Evolutionary conservation across 345 rosid species (phyloP), one percentile per base, ranked within the genome.

Genomic region (Rhizophora apiculata): DNA sequence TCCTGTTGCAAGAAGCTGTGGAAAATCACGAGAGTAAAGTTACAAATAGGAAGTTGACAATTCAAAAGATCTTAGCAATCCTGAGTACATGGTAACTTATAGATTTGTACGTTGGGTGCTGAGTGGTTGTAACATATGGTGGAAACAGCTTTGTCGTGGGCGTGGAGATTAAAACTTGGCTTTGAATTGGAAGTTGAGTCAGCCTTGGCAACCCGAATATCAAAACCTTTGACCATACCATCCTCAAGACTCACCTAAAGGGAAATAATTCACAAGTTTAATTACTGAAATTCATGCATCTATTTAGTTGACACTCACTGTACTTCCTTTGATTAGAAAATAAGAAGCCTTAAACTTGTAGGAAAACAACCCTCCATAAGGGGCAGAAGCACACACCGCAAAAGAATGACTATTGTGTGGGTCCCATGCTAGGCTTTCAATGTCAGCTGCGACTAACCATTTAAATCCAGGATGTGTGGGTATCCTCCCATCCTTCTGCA

Each of bases 351-450:
- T 64, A 34, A 54, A 58, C 67, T 24, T 54, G 21, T 43, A 32
- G 37, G 31, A 31, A 54, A 43, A 65, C 7, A 62, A 15, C 37
- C 62, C 6, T 26, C 24, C 24, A 48, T 19, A 68, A 60, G 74
- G 58, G 56, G 66, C 53, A 46, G 43, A 63, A 77, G 72, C 61
- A 84, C 75, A 55, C 71, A 94, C 97, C 94, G 89, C 96, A 82
- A 91, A 93, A 37, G 88, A 85, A 75, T 89, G 85, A 63, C 85
- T 90, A 53, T 77, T 64, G 60, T 89, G 97, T 4, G 98, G 97
- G 88, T 94, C 87, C 98, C 97, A 94, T 18, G 86, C 88, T 86
- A 94, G 85, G 83, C 88, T 84, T 83, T 94, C 98, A 24, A 94
- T 90, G 60, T 94, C 96, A 68, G 91, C 79, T 63, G 80, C 52